Evolutionary conservation across 495 filamentous ascomycete genomes (phyloP), one percentile per base, ranked within the genome.

Genomic region (Hyaloscypha bicolor): DNA sequence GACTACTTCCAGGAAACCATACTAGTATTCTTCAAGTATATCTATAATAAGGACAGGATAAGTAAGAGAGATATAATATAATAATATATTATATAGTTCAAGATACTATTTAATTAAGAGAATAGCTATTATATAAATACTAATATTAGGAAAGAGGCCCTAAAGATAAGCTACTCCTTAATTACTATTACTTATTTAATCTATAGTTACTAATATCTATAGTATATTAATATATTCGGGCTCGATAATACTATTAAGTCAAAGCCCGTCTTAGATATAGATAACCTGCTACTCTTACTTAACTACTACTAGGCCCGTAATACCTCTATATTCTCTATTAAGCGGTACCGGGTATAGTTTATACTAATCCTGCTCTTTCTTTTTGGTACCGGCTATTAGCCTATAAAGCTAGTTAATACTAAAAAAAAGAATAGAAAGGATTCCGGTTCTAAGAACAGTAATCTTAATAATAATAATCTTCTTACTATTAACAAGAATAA

Each of bases 91-190:
- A 69, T 73, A 60, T 66, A 72, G 69, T 67, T 70, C 60, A 68
- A 76, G 60, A 72, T 73, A 68, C 73, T 72, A 5, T 72, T 70
- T 60, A 69, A 65, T 60, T 56, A 55, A 53, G 53, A 60, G 55
- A 73, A 62, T 29, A 69, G 71, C 53, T 66, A 66, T 60, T 64
- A 70, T 39, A 71, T 72, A 63, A 63, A 78, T 65, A 73, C 62
- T 42, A 77, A 48, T 63, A 60, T 73, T 53, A 57, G 22, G 45
- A 74, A 67, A 62, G 75, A 74, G 63, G 60, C 78, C 68, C 58
- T 76, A 67, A 76, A 74, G 74, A 75, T 78, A 76, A 73, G 72
- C 58, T 59, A 53, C 70, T 52, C 66, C 32, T 52, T 69, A 56
- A 56, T 56, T 60, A 32, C 60, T 60, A 39, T 35, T 19, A 25